Evolutionary conservation across 371 early-diverging fungal species (phyloP).

Genomic region (Batkoa obscura): DNA sequence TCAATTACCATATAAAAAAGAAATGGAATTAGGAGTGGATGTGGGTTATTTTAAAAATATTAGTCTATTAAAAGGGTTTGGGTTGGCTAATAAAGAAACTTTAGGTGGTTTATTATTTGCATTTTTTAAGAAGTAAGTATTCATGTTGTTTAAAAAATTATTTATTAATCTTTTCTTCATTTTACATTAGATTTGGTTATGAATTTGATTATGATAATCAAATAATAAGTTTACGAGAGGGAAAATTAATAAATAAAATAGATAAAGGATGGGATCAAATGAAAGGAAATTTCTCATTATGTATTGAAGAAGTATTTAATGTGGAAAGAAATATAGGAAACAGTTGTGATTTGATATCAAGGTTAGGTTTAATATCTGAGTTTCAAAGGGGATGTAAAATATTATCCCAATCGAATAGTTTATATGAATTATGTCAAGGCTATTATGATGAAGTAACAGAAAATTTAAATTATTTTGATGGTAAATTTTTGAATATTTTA

Average conservation of each 20-base stretch:
- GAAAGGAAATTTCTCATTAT: slow-evolving; percentile 38
- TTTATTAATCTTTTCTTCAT: too few species aligned
- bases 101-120: slow-evolving; percentile 60
- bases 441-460: slow-evolving; percentile 7
- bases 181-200: slow-evolving; percentile 24
- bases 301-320: slow-evolving; percentile 84
- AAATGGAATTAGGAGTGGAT: slow-evolving; percentile 24
- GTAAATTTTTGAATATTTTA: too few species aligned
- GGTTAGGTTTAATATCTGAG: slow-evolving; percentile 53
- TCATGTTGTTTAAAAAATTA: not conserved
- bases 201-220: slow-evolving; percentile 63
- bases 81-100: slow-evolving; percentile 32
- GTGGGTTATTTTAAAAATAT: slow-evolving; percentile 27
- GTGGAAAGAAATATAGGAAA: slow-evolving; percentile 70
- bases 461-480: too few species aligned
- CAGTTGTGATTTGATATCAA: slow-evolving; percentile 56
- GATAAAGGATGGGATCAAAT: slow-evolving; percentile 63
- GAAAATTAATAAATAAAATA: slow-evolving; percentile 41
- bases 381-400: slow-evolving; percentile 47
- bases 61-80: slow-evolving; percentile 31
- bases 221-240: slow-evolving; percentile 62
- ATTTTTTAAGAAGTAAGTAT: slow-evolving; percentile 49
- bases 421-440: slow-evolving; percentile 20
- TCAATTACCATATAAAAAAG: slow-evolving; percentile 17
- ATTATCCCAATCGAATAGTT: slow-evolving; percentile 20